These are phyloP conservation scores for Chytridiales sp. DNA, from an alignment of 371 early-diverging fungal genomes.

Conservation along the genomic window DNA sequence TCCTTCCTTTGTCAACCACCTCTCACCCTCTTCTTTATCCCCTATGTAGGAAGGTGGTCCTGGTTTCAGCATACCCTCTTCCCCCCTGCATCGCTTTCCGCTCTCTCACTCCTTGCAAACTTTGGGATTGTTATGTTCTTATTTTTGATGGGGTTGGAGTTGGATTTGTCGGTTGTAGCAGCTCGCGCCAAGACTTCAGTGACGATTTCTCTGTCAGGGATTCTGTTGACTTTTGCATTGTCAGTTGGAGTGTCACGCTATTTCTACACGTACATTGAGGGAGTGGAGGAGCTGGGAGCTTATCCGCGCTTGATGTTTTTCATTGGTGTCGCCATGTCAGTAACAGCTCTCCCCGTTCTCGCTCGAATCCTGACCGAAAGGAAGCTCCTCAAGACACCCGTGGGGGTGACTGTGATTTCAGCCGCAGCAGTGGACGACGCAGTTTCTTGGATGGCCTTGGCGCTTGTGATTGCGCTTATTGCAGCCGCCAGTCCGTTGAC, in stretches of 20 bases:
- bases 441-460: constrained; percentile 63
- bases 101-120: constrained; percentile 71
- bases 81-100: constrained; percentile 42
- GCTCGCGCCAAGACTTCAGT: constrained; percentile 8
- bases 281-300: background rate
- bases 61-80: constrained; percentile 22
- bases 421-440: constrained; percentile 67
- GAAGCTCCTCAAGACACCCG: constrained; percentile 70
- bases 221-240: constrained; percentile 63
- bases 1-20: no score
- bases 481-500: constrained; percentile 6
- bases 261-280: constrained; percentile 8
- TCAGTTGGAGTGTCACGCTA: constrained; percentile 60
- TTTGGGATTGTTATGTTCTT: constrained; percentile 77
- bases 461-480: constrained; percentile 24
- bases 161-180: constrained; percentile 11
- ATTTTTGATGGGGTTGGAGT: constrained; percentile 56
- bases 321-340: constrained; percentile 79
- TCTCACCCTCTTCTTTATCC: no score
- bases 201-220: constrained; percentile 22
- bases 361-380: constrained; percentile 85
- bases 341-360: constrained; percentile 87
- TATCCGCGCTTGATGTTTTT: constrained; percentile 69
- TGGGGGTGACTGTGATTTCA: constrained; percentile 77
- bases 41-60: constrained; percentile 12